Evolutionary conservation across 1,139 yeast genomes (phyloP).

Genomic region (Sporopachydermia cereana): DNA sequence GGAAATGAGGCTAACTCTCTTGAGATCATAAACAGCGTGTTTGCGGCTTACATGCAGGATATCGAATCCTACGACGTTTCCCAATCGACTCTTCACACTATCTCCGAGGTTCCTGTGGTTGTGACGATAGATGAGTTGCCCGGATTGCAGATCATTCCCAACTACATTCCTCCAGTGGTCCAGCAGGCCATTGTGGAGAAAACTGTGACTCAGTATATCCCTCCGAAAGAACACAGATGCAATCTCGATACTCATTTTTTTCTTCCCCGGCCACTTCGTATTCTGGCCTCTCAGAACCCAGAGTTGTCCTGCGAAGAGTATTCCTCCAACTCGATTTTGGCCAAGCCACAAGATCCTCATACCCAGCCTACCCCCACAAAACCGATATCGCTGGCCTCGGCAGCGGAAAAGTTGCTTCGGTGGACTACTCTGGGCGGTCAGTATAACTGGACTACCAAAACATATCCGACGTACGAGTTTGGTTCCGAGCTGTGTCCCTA

Average conservation of each 20-base stretch:
- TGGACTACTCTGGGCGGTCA: slow-evolving; percentile 37
- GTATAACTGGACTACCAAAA: slow-evolving; percentile 32
- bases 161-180: slow-evolving; percentile 16
- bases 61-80: slow-evolving; percentile 6
- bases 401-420: slow-evolving; percentile 21
- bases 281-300: slow-evolving; percentile 12
- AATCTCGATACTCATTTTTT: slow-evolving; percentile 26
- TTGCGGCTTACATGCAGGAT: slow-evolving; percentile 4
- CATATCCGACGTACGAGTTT: slow-evolving; percentile 26
- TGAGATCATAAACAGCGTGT: slow-evolving; percentile 1
- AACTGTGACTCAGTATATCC: slow-evolving; percentile 23
- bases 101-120: slow-evolving; percentile 6
- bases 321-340: slow-evolving; percentile 11
- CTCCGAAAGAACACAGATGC: slow-evolving; percentile 22
- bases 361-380: slow-evolving; percentile 9
- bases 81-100: background rate
- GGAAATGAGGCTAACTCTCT: slow-evolving; percentile 1
- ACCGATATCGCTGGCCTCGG: background rate
- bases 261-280: slow-evolving; percentile 16
- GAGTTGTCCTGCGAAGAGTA: slow-evolving; percentile 15
- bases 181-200: slow-evolving; percentile 22
- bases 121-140: slow-evolving; percentile 22
- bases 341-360: slow-evolving; percentile 7
- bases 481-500: slow-evolving; percentile 24
- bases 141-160: slow-evolving; percentile 23